These are phyloP conservation scores for Leishmania amazonensis DNA, from an alignment of 208 protist species.

Conservation along the genomic window DNA sequence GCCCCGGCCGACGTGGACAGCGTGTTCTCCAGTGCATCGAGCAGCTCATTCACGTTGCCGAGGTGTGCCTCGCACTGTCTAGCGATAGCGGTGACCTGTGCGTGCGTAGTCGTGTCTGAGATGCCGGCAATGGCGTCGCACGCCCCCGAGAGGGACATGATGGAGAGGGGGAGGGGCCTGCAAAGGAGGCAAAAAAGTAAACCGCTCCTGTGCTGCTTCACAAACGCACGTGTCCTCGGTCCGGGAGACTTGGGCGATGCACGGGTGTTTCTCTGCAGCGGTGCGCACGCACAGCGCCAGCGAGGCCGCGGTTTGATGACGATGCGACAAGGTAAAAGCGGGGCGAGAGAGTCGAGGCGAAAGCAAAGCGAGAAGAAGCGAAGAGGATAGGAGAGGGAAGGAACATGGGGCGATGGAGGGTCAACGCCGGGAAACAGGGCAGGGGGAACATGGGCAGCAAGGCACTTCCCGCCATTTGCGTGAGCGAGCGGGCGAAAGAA, in stretches of 20 bases:
- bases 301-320: neutral
- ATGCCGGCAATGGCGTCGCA: conserved; percentile 80
- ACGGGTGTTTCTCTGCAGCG: neutral
- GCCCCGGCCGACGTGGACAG: conserved; percentile 50
- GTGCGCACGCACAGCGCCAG: neutral
- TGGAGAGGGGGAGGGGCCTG: too few relatives aligned
- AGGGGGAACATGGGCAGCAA: neutral
- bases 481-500: neutral
- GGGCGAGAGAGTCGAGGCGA: neutral
- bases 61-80: conserved; percentile 69
- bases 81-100: conserved; percentile 51
- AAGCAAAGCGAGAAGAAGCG: neutral
- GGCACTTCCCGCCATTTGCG: neutral
- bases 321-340: neutral
- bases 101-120: conserved; percentile 48
- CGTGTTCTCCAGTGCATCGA: conserved; percentile 79
- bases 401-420: neutral
- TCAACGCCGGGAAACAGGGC: neutral
- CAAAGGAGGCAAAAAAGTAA: neutral
- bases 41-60: conserved; percentile 57
- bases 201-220: neutral
- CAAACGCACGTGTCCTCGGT: neutral
- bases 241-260: neutral
- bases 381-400: neutral
- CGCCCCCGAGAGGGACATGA: conserved; percentile 61